Evolutionary conservation across 2,329 filamentous ascomycete species (phyloP).

Genomic region (Aotearoamyces nothofagi): DNA sequence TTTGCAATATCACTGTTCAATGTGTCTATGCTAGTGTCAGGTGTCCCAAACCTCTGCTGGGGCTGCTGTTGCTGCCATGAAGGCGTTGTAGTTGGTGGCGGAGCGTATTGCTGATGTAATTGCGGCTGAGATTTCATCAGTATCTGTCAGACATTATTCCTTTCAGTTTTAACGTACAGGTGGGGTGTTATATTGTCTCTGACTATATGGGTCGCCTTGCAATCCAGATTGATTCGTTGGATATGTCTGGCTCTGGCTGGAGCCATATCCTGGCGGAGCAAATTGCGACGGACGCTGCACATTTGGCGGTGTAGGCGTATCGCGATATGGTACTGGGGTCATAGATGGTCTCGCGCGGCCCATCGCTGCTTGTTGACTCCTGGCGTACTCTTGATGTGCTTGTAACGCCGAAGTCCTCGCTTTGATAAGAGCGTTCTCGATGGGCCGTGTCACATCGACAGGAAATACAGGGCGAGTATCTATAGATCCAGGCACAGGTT

Average conservation of each 20-base stretch:
- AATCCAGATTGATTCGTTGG: slow-evolving; percentile 17
- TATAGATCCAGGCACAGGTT: slow-evolving; percentile 84
- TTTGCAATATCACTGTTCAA: slow-evolving; percentile 73
- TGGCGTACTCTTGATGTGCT: slow-evolving; percentile 37
- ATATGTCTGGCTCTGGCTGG: slow-evolving; percentile 1
- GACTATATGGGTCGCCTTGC: slow-evolving; percentile 15
- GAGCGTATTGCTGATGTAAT: slow-evolving; percentile 19
- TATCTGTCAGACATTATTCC: too few relatives aligned
- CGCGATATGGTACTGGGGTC: slow-evolving; percentile 46
- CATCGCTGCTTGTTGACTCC: slow-evolving; percentile 38
- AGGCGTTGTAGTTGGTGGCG: slow-evolving; percentile 23
- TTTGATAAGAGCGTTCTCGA: slow-evolving; percentile 88
- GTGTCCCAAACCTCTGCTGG: slow-evolving; percentile 14
- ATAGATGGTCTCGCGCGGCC: slow-evolving; percentile 32
- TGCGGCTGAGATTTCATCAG: slow-evolving; percentile 7
- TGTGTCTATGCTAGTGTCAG: slow-evolving; percentile 49
- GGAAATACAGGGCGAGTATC: slow-evolving; percentile 89
- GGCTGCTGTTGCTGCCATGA: slow-evolving; percentile 17
- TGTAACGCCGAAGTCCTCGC: slow-evolving; percentile 47
- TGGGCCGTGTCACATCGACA: slow-evolving; percentile 71
- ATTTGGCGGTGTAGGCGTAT: slow-evolving; percentile 60
- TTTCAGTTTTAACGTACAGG: too few relatives aligned
- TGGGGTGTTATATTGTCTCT: slow-evolving; percentile 11
- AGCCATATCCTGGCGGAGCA: slow-evolving; percentile 16
- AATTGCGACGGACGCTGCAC: slow-evolving; percentile 23